phyloP scores from a whole-genome alignment of 1,284 basidiomycete genomes.

The Boletellus deceptivus region DNA sequence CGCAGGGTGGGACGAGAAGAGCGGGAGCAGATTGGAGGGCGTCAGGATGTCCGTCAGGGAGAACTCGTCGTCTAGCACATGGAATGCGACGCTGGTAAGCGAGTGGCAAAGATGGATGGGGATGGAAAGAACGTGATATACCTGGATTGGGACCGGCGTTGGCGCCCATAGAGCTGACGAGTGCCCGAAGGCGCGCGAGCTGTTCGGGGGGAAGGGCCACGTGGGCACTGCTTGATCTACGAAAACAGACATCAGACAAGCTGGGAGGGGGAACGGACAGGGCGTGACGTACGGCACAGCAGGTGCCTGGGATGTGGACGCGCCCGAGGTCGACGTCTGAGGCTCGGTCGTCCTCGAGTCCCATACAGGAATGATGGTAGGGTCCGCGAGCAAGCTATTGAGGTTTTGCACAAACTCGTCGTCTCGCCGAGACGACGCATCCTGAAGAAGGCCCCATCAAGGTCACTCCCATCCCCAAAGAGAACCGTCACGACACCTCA shows the following conservation, averaged over 20 bases:
- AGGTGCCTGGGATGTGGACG: constrained; percentile 32
- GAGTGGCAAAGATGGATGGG: not conserved
- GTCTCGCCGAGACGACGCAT: constrained; percentile 65
- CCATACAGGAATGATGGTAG: constrained; percentile 61
- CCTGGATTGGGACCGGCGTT: constrained; percentile 17
- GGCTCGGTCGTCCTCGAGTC: constrained; percentile 30
- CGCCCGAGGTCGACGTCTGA: constrained; percentile 39
- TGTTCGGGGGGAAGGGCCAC: constrained; percentile 38
- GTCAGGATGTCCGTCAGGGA: constrained; percentile 73
- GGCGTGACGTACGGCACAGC: constrained; percentile 18
- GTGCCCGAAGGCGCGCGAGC: constrained; percentile 48
- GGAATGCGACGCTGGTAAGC: not conserved
- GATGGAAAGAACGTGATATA: constrained; percentile 22
- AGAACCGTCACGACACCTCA: constrained; percentile 25
- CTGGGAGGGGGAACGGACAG: not conserved
- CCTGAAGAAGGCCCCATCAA: constrained; percentile 40
- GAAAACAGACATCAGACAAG: not conserved
- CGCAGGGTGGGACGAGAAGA: constrained; percentile 66
- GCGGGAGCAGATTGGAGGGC: constrained; percentile 61
- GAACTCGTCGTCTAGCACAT: constrained; percentile 42
- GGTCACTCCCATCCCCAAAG: not conserved
- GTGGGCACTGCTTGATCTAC: constrained; percentile 5
- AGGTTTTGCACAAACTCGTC: constrained; percentile 69
- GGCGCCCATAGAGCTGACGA: constrained; percentile 40
- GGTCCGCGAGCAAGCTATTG: constrained; percentile 64